Evolutionary conservation across 2,329 filamentous ascomycete species (phyloP), one percentile per base, ranked within the genome.

Genomic region (Chrysoporthe deuterocubensis): DNA sequence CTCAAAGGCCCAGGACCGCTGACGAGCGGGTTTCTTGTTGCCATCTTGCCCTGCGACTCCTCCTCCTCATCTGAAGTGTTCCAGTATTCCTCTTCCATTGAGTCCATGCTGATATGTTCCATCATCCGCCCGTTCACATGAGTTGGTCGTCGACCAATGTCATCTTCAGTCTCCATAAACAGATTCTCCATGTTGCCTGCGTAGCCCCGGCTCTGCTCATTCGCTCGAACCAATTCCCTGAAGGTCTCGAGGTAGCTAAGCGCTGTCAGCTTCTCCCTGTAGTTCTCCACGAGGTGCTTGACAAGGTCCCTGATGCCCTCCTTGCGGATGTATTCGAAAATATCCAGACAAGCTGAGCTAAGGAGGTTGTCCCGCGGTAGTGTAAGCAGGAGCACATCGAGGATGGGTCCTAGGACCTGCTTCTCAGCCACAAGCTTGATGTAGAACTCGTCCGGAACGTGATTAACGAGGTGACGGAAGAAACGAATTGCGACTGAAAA

Each of bases 321-420:
- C 75, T 90, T 89, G 76, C 90, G 93, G 74, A 98, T 92, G 75
- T 91, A 94, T 74, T 97, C 94, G 72, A 99, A 98, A 56, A 99
- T 87, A 75, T 99, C 96, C 11, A 98, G 84, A 73, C 93, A 97
- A 9, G 94, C 95, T 0, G 95, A 98, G 78, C 96, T 96, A 43
- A 98, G 85, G 3, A 99, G 84, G 73, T 97, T 98, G 78, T 99
- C 95, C 54, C 94, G 89, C 0, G 94, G 93, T 87, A 97, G 91
- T 0, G 93, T 96, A 72, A 92, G 88, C 66, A 91, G 87, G 44
- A 98, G 86, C 48, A 97, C 90, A 72, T 96, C 89, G 16, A 99
- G 83, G 44, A 98, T 92, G 0, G 94, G 92, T 52, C 91, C 92
- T 68, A 98, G 89, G 0, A 96, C 88, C 69, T 90, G 88, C 76